Evolutionary conservation across 1,139 yeast species (phyloP).

Genomic region (Suhomyces taliae): DNA sequence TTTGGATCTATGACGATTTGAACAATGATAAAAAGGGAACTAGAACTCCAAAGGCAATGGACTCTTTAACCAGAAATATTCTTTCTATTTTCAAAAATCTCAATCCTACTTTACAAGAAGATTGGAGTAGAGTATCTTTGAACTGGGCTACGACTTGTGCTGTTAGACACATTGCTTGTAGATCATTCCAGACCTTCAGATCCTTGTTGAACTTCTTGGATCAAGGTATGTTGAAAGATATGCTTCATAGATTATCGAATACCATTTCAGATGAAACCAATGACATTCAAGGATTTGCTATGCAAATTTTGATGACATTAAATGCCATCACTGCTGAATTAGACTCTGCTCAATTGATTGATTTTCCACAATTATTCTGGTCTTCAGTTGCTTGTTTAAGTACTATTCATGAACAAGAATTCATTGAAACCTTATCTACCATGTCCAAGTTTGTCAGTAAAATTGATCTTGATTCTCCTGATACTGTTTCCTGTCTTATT

Average conservation of each 20-base stretch:
- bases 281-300: conserved; percentile 94
- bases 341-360: conserved; percentile 72
- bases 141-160: conserved; percentile 98
- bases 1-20: conserved; percentile 90
- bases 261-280: conserved; percentile 86
- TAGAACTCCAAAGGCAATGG: conserved; percentile 87
- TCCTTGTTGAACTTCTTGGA: conserved; percentile 77
- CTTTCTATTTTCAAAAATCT: conserved; percentile 55
- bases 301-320: conserved; percentile 95
- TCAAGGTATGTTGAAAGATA: conserved; percentile 86
- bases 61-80: conserved; percentile 65
- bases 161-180: conserved; percentile 93
- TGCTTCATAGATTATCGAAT: conserved; percentile 89
- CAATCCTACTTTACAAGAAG: conserved; percentile 60
- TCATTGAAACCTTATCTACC: conserved; percentile 80
- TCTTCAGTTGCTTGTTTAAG: conserved; percentile 89
- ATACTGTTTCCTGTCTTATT: conserved; percentile 77
- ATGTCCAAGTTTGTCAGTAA: conserved; percentile 81
- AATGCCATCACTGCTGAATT: conserved; percentile 89
- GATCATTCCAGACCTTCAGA: conserved; percentile 91
- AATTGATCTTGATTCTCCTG: conserved; percentile 82
- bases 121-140: conserved; percentile 83
- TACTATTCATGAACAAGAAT: conserved; percentile 91
- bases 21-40: conserved; percentile 78
- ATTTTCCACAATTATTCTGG: conserved; percentile 95